Evolutionary conservation across 306 rosid genomes (phyloP).

Genomic region (Prinsepia uniflora): DNA sequence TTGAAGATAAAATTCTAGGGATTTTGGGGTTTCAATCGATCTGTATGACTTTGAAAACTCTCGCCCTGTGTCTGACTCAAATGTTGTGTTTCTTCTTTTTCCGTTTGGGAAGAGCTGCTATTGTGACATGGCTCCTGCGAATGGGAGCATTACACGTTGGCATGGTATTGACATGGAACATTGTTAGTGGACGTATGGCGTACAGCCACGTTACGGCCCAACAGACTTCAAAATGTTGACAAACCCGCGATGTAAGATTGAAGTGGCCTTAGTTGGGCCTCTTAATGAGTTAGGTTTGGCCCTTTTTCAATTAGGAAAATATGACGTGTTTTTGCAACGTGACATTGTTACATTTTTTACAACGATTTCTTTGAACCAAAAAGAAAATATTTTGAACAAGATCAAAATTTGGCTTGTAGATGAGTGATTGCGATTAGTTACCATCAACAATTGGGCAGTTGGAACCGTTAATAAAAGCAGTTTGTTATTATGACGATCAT

Average conservation of each 20-base stretch:
- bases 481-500: too few relatives aligned
- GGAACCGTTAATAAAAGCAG: too few relatives aligned
- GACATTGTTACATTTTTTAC: conserved; percentile 29
- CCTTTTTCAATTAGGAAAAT: too few relatives aligned
- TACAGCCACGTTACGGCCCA: not conserved
- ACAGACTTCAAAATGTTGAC: too few relatives aligned
- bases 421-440: too few relatives aligned
- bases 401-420: too few relatives aligned
- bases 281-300: not conserved
- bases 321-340: too few relatives aligned
- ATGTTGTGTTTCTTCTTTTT: not conserved
- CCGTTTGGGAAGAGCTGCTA: not conserved
- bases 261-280: not conserved
- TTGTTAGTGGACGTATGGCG: conserved; percentile 24
- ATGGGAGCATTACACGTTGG: conserved; percentile 27
- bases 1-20: not conserved
- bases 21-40: conserved; percentile 9
- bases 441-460: too few relatives aligned
- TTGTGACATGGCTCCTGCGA: conserved; percentile 28
- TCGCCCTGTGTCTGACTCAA: not conserved
- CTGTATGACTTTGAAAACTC: not conserved
- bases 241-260: not conserved
- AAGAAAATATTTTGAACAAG: too few relatives aligned
- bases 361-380: too few relatives aligned
- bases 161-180: conserved; percentile 14